Percentiles rank a stretch among this genome's conserved stretches.
Evolutionary conservation across 2,329 filamentous ascomycete species (phyloP).

Genomic region (Fusarium pseudograminearum): DNA sequence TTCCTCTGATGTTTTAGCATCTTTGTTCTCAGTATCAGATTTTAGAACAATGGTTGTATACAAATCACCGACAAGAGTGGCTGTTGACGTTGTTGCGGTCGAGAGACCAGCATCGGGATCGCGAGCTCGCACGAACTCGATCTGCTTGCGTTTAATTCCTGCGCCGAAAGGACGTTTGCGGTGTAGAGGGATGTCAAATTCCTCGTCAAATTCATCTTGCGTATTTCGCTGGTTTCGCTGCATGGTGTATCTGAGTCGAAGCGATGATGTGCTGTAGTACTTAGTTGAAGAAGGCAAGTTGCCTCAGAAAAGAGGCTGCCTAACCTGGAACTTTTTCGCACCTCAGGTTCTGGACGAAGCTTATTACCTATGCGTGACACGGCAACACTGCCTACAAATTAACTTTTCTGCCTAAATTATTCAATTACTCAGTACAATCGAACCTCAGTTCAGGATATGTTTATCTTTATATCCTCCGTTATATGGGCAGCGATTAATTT

Average conservation of each 20-base stretch:
- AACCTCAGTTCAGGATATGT: neutral
- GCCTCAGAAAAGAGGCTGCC: neutral
- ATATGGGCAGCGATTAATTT: neutral
- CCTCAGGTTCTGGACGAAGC: neutral
- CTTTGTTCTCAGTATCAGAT: slow-evolving; percentile 20
- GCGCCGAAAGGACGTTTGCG: slow-evolving; percentile 66
- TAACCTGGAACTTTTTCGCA: slow-evolving; percentile 8
- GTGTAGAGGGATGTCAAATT: slow-evolving; percentile 65
- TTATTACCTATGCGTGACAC: neutral
- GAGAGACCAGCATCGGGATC: slow-evolving; percentile 50
- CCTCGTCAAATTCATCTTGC: slow-evolving; percentile 44
- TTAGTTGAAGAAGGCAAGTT: slow-evolving; percentile 15
- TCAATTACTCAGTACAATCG: neutral
- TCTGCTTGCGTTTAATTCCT: slow-evolving; percentile 65
- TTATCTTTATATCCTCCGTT: neutral
- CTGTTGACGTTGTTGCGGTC: slow-evolving; percentile 34
- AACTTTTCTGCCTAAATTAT: neutral
- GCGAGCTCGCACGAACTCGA: slow-evolving; percentile 69
- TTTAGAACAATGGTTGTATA: slow-evolving; percentile 76
- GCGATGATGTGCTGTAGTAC: neutral
- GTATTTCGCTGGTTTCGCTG: slow-evolving; percentile 46
- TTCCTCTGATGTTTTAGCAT: slow-evolving; percentile 21
- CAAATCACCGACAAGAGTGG: slow-evolving; percentile 60
- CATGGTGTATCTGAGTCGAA: slow-evolving; percentile 39
- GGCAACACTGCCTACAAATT: no score